Base-by-base conservation (phyloP, 768 basidiomycete genomes). In the Crepidotus variabilis region DNA sequence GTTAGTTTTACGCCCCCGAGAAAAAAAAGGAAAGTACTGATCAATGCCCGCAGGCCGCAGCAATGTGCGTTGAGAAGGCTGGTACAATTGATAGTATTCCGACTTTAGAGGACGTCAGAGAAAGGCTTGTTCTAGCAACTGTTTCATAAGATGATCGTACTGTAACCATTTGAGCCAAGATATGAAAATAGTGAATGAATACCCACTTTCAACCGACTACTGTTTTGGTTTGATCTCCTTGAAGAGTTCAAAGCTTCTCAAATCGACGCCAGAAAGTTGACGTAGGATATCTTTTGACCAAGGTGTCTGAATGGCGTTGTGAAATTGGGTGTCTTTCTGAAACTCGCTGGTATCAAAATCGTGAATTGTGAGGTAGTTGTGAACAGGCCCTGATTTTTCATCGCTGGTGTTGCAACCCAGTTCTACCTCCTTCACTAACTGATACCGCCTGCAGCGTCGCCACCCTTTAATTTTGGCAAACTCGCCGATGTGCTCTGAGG, bases 11-110 rank as follows among this genome's bases (percentile, higher is more conserved):
- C 14, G 9, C 43, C 51, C 16, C 48, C 35, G 22, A 34, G 39
- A 14, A 20, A 35, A 28, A 8, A 28, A 4, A 3, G 28, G 4
- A 4, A 16, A 20, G 32, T 46, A 16, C 1, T 51, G 39, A 16
- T 21, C 10, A 43, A 8, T 35, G 34, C 45, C 32, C 9, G 54
- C 28, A n/a, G 83, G 84, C 83, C 14, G 82, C 84, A 6, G 84
- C 78, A 2, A 81, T 85, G 70, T 86, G 82, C 56, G 82, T 83
- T 11, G 83, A 85, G 66, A 78, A 72, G 55, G 66, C 67, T 5
- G 83, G 84, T 0, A 82, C 84, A 2, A 78, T 84, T 61, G 82
- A 84, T 54, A 84, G 82, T 60, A 77, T 84, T 58, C 84, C 84
- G 3, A 65, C 57, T 13, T 63, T 66, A 47, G 63, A 54, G 2